Percentiles rank a stretch among this genome's conserved stretches.
These are phyloP conservation scores for Xylariaceae sp. DNA, from an alignment of 2,329 filamentous ascomycete genomes.

Conservation along the genomic window DNA sequence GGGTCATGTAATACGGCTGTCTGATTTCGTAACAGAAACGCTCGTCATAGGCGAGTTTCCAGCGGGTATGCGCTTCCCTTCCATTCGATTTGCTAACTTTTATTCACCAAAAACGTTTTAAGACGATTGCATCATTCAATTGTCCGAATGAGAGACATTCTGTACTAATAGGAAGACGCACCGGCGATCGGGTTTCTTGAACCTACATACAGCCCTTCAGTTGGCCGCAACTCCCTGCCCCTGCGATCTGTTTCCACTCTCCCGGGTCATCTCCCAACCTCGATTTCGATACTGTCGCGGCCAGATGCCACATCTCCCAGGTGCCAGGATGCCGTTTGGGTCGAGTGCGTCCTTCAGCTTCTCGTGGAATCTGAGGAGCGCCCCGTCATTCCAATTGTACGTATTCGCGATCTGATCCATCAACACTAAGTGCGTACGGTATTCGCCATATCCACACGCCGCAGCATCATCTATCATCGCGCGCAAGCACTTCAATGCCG, in stretches of 20 bases:
- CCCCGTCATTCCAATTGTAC: conserved; percentile 40
- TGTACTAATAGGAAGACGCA: too few relatives aligned
- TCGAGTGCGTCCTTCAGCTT: conserved; percentile 40
- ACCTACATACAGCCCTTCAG: too few relatives aligned
- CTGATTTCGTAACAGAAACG: conserved; percentile 20
- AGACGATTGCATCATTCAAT: neutral
- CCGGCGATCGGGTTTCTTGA: too few relatives aligned
- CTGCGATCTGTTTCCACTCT: conserved; percentile 28
- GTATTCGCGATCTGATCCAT: conserved; percentile 42
- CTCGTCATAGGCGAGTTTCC: conserved; percentile 1
- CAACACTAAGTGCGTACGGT: conserved; percentile 41
- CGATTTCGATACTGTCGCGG: conserved; percentile 30
- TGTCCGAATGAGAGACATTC: too few relatives aligned
- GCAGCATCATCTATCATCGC: conserved; percentile 37
- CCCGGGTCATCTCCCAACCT: conserved; percentile 35
- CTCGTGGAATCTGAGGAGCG: conserved; percentile 38
- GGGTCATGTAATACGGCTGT: neutral
- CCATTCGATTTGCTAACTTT: conserved; percentile 9
- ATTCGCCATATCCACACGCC: conserved; percentile 39
- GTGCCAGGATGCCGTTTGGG: conserved; percentile 33
- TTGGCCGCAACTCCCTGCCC: conserved; percentile 26
- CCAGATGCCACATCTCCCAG: conserved; percentile 32
- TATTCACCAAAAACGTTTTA: conserved; percentile 5
- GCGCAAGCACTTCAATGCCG: conserved; percentile 26
- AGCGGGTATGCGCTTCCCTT: neutral